Percentiles rank a stretch among this genome's conserved stretches.
phyloP scores from a whole-genome alignment of 163 green algal species.

The Chloroidium sp. region DNA sequence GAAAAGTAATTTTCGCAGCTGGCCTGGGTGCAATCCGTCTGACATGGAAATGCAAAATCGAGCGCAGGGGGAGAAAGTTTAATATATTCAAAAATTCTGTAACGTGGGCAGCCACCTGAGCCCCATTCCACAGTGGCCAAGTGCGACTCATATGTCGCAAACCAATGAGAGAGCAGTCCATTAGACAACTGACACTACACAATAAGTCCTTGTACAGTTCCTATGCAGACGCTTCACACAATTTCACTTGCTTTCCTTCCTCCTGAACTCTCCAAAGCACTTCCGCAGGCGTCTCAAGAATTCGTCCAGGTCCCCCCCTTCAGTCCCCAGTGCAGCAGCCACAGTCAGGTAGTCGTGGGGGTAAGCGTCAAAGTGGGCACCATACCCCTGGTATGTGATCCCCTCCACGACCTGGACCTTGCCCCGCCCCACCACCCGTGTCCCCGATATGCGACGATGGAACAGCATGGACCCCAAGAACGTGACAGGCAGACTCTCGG shows the following conservation, averaged over 20 bases:
- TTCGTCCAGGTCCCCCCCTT: conserved; percentile 53
- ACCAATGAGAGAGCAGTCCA: too few relatives aligned
- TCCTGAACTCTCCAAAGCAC: neutral
- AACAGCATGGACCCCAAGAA: conserved; percentile 82
- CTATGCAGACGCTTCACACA: too few relatives aligned
- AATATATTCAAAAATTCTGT: too few relatives aligned
- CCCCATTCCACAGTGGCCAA: too few relatives aligned
- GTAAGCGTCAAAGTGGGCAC: conserved; percentile 56
- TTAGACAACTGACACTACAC: too few relatives aligned
- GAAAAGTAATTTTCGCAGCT: too few relatives aligned
- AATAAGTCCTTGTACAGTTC: too few relatives aligned
- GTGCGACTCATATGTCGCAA: too few relatives aligned
- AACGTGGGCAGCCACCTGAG: too few relatives aligned
- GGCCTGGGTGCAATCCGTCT: too few relatives aligned
- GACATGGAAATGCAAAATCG: too few relatives aligned
- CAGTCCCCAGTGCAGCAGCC: conserved; percentile 72
- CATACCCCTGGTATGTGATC: conserved; percentile 67
- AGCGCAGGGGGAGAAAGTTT: too few relatives aligned
- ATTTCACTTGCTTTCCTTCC: neutral
- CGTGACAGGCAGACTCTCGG: conserved; percentile 15
- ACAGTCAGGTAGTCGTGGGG: conserved; percentile 70
- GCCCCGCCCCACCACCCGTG: conserved; percentile 59
- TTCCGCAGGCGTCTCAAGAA: conserved; percentile 34
- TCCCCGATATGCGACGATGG: conserved; percentile 67
- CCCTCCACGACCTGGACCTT: conserved; percentile 57